These are phyloP conservation scores for Hypoxylon sp. DNA, from an alignment of 2,329 filamentous ascomycete species.

Conservation along the genomic window DNA sequence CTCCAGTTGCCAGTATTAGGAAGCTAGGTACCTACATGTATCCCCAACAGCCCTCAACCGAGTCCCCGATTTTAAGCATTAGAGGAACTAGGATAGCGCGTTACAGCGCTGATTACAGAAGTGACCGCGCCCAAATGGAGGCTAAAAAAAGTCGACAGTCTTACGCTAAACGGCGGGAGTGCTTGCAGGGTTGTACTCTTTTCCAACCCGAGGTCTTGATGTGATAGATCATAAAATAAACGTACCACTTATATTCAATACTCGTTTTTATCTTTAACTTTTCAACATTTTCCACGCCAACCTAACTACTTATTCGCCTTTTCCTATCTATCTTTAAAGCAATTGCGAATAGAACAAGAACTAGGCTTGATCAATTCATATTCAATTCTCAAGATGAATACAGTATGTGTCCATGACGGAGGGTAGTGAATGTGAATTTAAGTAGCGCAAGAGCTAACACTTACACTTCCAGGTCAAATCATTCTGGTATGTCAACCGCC, in stretches of 20 bases:
- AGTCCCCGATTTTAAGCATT: slow-evolving; percentile 6
- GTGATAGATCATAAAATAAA: slow-evolving; percentile 40
- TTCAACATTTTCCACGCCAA: slow-evolving; percentile 25
- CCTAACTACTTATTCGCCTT: not conserved
- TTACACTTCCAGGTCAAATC: slow-evolving; percentile 68
- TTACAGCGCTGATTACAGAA: slow-evolving; percentile 18
- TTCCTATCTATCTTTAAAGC: slow-evolving; percentile 4
- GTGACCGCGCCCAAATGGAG: slow-evolving; percentile 20
- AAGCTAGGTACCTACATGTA: slow-evolving; percentile 12
- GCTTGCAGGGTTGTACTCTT: slow-evolving; percentile 40
- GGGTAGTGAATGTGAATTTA: not conserved
- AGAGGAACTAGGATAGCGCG: slow-evolving; percentile 14
- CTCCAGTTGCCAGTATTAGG: slow-evolving; percentile 33
- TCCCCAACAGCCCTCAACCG: slow-evolving; percentile 6
- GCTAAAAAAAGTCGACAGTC: slow-evolving; percentile 9
- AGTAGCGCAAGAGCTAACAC: slow-evolving; percentile 44
- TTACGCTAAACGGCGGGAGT: slow-evolving; percentile 40
- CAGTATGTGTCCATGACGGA: slow-evolving; percentile 33
- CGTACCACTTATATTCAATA: slow-evolving; percentile 32
- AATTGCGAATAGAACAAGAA: slow-evolving; percentile 8
- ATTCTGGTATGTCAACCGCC: slow-evolving; percentile 69
- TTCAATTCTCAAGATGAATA: slow-evolving; percentile 40
- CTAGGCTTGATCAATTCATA: slow-evolving; percentile 3
- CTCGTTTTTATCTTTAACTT: slow-evolving; percentile 28
- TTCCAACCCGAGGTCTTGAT: slow-evolving; percentile 19